Evolutionary conservation across 805 yeast species (phyloP).

Genomic region (Ogataea nitratoaversa): DNA sequence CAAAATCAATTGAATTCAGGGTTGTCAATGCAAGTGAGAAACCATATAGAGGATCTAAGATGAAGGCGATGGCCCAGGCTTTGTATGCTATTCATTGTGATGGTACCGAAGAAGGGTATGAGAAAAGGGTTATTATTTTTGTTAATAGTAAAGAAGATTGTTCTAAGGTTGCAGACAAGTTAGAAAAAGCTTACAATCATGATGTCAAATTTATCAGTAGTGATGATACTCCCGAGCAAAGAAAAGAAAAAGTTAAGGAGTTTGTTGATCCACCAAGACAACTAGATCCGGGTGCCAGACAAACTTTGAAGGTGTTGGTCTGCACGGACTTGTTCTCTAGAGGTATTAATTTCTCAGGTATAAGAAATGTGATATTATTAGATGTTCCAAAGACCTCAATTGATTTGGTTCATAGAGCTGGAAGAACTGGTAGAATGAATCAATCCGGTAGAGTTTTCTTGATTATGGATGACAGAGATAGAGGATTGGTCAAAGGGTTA

Average conservation of each 20-base stretch:
- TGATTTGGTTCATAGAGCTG: constrained; percentile 86
- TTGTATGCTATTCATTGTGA: constrained; percentile 80
- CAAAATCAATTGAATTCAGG: constrained; percentile 65
- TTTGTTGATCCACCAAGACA: constrained; percentile 61
- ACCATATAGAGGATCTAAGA: constrained; percentile 82
- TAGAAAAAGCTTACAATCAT: constrained; percentile 48
- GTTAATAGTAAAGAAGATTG: constrained; percentile 73
- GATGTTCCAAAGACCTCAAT: constrained; percentile 84
- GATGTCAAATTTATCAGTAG: constrained; percentile 68
- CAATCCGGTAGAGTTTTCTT: constrained; percentile 84
- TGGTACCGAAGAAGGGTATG: constrained; percentile 70
- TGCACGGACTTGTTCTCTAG: constrained; percentile 89
- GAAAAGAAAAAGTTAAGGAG: constrained; percentile 51
- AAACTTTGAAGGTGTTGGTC: constrained; percentile 60
- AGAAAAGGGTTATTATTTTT: constrained; percentile 79
- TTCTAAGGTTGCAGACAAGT: constrained; percentile 48
- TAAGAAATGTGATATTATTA: constrained; percentile 75
- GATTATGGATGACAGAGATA: constrained; percentile 62
- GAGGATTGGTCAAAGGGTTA: constrained; percentile 78
- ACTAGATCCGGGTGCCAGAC: constrained; percentile 31
- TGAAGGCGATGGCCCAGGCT: constrained; percentile 83
- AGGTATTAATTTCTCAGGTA: constrained; percentile 80
- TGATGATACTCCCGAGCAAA: constrained; percentile 54
- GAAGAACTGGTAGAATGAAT: constrained; percentile 92
- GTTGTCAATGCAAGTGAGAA: constrained; percentile 70